Percentiles rank a stretch among this genome's conserved stretches.
Evolutionary conservation across 225 moss, liverwort and hornwort genomes (phyloP).

Genomic region (Pseudoscleropodium purum): DNA sequence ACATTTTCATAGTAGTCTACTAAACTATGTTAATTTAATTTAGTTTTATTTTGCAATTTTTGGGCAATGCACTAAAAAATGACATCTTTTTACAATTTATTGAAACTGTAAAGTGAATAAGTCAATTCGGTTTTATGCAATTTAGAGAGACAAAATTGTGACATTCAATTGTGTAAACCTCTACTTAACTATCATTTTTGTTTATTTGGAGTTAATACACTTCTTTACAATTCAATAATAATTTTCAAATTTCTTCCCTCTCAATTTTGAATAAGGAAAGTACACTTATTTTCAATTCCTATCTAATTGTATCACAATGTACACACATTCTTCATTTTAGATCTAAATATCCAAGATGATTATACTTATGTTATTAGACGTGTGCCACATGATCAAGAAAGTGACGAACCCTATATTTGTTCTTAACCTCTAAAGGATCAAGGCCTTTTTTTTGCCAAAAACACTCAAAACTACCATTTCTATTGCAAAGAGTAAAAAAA

Average conservation of each 20-base stretch:
- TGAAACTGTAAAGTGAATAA: background rate
- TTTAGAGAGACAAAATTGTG: background rate
- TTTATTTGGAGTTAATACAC: background rate
- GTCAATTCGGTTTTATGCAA: background rate
- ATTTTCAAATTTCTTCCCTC: rapidly evolving
- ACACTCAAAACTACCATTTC: no score
- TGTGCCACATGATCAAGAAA: background rate
- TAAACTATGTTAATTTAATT: no score
- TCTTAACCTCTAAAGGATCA: background rate
- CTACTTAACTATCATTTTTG: background rate
- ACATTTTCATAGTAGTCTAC: background rate
- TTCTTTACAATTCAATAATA: background rate
- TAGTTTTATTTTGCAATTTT: no score
- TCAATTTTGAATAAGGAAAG: background rate
- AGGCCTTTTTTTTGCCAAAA: no score
- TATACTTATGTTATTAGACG: rapidly evolving
- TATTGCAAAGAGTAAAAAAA: no score
- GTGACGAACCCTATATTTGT: background rate
- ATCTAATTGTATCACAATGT: background rate
- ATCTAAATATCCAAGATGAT: background rate
- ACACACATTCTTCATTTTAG: background rate
- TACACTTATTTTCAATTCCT: background rate
- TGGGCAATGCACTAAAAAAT: no score
- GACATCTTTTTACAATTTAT: no score
- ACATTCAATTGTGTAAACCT: background rate